Base-by-base conservation (phyloP, 768 basidiomycete genomes). In the Suillus tomentosus region DNA sequence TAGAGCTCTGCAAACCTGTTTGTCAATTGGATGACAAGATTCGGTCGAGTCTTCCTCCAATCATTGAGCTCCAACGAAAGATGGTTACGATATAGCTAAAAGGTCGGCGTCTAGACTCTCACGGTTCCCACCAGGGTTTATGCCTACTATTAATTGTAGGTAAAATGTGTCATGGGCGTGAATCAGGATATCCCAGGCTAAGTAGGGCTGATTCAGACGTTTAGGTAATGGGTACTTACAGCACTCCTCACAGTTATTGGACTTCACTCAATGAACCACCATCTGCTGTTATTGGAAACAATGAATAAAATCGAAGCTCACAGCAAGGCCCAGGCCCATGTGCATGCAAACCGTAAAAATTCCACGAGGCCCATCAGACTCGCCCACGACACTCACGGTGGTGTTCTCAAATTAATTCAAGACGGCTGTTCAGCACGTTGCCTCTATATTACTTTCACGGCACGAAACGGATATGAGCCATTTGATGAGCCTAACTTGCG, bases 361-460 rank as follows among this genome's bases (percentile, higher is more conserved):
- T n/a, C 22, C 40, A 39, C 15, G 56, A 58, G 22, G 55, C 14
- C n/a, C n/a, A 3, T 40, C 39, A 13, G 15, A 42, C 15, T 42
- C 40, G 5, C 6, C 31, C 31, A 31, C 5, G 6, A 6, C 31
- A 6, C 0, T 31, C 31, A 31, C 5, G 14, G 48, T 27, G 2
- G 11, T 39, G 3, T 11, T 19, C 17, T 40, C 17, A 42, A 34
- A 53, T 53, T 31, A 53, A 53, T 53, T 53, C 17, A 31, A 58
- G 17, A 42, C 11, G 57, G 57, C 56, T 57, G 56, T 57, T 57
- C 24, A 58, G 27, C 39, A 34, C 55, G 55, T 56, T 56, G 17
- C 10, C 40, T 39, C 14, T 4, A 39, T 37, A n/a, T 34, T 56
- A 9, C 37, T 42, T 27, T 24, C 6, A 1, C 22, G 56, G 24